Evolutionary conservation across 2,329 filamentous ascomycete genomes (phyloP).

Genomic region (Colletotrichum costaricense): DNA sequence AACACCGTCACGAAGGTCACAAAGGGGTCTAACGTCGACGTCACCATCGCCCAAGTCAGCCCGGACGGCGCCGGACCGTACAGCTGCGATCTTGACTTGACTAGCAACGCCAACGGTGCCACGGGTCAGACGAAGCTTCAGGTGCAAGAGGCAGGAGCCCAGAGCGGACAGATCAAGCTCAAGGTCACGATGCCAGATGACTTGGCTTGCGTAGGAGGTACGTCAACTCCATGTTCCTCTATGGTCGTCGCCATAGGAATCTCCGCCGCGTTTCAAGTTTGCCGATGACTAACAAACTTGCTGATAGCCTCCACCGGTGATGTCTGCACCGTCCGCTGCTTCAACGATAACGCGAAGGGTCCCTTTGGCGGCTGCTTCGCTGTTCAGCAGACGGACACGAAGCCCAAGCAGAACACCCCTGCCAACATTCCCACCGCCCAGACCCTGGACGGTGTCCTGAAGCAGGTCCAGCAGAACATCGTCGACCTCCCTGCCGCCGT

Average conservation of each 20-base stretch:
- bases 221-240: conserved; percentile 1
- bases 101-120: conserved; percentile 56
- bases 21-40: conserved; percentile 55
- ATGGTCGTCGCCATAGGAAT: conserved; percentile 22
- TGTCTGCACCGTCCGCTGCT: conserved; percentile 69
- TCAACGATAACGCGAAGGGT: conserved; percentile 66
- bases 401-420: conserved; percentile 55
- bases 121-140: conserved; percentile 58
- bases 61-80: conserved; percentile 66
- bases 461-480: conserved; percentile 64
- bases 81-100: conserved; percentile 63
- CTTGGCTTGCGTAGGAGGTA: conserved; percentile 63
- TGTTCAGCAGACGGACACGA: conserved; percentile 63
- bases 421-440: conserved; percentile 58
- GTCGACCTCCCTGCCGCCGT: conserved; percentile 57
- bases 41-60: conserved; percentile 66
- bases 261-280: not conserved
- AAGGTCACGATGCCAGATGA: conserved; percentile 63
- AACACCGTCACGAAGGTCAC: conserved; percentile 61
- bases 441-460: conserved; percentile 55
- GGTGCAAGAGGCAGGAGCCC: conserved; percentile 66
- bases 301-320: conserved; percentile 63
- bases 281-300: conserved; percentile 11
- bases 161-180: conserved; percentile 67
- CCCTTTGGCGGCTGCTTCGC: conserved; percentile 70